Evolutionary conservation across 139 green algal species (phyloP), one percentile per base, ranked within the genome.

Genomic region (Chlamydomonas sphaeroides): DNA sequence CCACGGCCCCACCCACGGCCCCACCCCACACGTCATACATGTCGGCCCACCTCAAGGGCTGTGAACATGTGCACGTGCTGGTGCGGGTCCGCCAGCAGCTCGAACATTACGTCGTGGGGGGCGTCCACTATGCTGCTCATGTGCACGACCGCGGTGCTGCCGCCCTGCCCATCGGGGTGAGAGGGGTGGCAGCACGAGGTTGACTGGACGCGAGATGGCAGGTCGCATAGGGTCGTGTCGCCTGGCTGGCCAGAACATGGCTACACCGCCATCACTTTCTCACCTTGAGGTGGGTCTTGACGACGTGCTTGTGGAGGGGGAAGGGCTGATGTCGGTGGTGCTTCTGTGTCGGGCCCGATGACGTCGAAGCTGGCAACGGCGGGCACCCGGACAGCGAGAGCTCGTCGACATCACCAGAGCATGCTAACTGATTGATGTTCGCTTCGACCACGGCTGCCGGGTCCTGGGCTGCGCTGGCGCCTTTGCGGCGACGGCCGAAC

Each of bases 1-100:
- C 45, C 45, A 51, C 14, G 10, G 25, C 5, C n/a, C 11, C 28
- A 68, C 20, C 17, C 33, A 49, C 32, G 11, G 6, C 26, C 28
- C 57, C 8, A 21, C 33, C 6, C 5, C 8, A 32, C 5, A 70
- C 32, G 14, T 48, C 35, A 25, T 70, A 30, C 3, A 30, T 18
- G 5, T 26, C 8, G 6, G 8, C 35, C 42, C 71, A 91, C 84
- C 88, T 89, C 68, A 35, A 92, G 90, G 51, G 74, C 79, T 6
- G 84, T 69, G 53, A 92, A 92, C 49, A 88, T 82, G 2, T 17
- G 3, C 23, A 69, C 83, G 41, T 92, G 88, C 28, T 85, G 48
- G 30, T 62, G 48, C 1, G 86, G 86, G 65, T 92, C 77, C 1
- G 84, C 67, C 45, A 92, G 84, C 26, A 90, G 76, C 39, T 85